Evolutionary conservation across 805 yeast genomes (phyloP).

Genomic region (Saccharomycopsis microspora): DNA sequence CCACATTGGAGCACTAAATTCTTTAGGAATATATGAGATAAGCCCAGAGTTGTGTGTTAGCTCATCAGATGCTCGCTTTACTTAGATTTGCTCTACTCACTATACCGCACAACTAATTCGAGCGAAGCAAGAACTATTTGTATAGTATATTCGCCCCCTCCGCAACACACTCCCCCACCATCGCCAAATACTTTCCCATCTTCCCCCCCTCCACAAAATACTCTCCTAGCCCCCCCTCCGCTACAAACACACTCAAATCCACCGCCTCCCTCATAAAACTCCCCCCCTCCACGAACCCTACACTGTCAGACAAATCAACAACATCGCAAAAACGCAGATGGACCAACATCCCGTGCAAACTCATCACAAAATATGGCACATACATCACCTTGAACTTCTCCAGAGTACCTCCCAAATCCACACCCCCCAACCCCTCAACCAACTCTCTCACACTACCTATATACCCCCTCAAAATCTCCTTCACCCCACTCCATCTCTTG

Average conservation of each 20-base stretch:
- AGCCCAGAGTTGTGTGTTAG: no score
- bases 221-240: slow-evolving; percentile 49
- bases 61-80: no score
- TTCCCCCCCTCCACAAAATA: slow-evolving; percentile 50
- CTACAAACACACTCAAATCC: slow-evolving; percentile 48
- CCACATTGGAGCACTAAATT: no score
- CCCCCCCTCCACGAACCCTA: slow-evolving; percentile 18
- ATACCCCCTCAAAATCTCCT: no score
- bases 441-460: no score
- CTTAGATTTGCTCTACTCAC: no score
- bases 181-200: slow-evolving; percentile 39
- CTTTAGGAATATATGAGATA: no score
- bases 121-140: slow-evolving; percentile 4
- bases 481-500: no score
- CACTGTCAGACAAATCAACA: neutral
- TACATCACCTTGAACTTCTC: slow-evolving; percentile 53
- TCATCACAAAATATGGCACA: slow-evolving; percentile 62
- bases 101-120: no score
- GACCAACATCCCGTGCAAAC: slow-evolving; percentile 45
- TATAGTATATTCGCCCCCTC: slow-evolving; percentile 40
- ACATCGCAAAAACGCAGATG: slow-evolving; percentile 25
- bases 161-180: slow-evolving; percentile 48
- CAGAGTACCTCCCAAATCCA: slow-evolving; percentile 21
- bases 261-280: slow-evolving; percentile 43
- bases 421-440: no score